Percentiles rank a stretch among this genome's conserved stretches.
phyloP scores from a whole-genome alignment of 257 asterid species.

The Haberlea rhodopensis region DNA sequence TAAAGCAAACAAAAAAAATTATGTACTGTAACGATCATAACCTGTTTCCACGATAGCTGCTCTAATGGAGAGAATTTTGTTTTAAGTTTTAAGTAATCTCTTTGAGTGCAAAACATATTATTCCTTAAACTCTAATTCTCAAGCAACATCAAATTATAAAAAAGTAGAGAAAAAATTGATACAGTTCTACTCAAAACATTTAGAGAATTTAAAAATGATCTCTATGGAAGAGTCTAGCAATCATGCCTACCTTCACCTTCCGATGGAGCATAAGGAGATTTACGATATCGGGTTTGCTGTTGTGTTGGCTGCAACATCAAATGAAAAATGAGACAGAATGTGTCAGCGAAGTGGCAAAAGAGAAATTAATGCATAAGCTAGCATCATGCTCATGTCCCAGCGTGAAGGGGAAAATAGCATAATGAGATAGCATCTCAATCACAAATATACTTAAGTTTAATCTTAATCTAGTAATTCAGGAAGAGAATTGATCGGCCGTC shows the following conservation, averaged over 20 bases:
- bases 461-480: not conserved
- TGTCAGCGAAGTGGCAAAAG: conserved; percentile 19
- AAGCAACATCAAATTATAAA: not conserved
- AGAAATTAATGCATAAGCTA: conserved; percentile 4
- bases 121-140: not conserved
- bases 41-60: not conserved
- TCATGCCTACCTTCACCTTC: conserved; percentile 76
- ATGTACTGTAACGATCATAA: not conserved
- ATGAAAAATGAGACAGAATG: conserved; percentile 27
- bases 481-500: not conserved
- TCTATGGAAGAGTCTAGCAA: not conserved
- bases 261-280: conserved; percentile 84
- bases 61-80: not conserved
- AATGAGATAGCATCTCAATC: not conserved
- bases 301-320: conserved; percentile 70
- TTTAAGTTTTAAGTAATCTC: not conserved
- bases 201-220: not conserved
- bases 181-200: not conserved
- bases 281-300: conserved; percentile 94
- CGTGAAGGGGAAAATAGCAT: not conserved
- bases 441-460: not conserved
- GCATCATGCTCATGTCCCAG: conserved; percentile 7
- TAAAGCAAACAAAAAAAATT: conserved; percentile 11
- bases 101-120: not conserved
- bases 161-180: not conserved